Conservation (phyloP, 306 rosid genomes). For the Albizia julibrissin region DNA sequence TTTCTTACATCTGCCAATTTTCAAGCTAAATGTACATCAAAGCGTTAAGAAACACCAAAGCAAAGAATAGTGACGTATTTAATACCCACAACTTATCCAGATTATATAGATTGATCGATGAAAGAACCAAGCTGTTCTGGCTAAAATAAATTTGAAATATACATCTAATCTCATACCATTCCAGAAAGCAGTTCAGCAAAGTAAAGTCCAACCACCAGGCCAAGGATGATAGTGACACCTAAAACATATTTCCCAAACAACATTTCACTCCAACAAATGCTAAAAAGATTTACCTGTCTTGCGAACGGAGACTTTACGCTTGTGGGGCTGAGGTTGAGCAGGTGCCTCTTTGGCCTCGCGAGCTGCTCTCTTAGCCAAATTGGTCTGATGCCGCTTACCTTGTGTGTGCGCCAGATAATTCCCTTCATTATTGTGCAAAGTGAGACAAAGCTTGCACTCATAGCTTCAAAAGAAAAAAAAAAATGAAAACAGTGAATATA, state of each 20-base stretch:
- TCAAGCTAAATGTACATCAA: not conserved
- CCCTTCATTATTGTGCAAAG: constrained; percentile 95
- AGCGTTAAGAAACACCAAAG: not conserved
- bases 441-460: constrained; percentile 91
- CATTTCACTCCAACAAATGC: not conserved
- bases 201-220: not conserved
- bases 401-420: constrained; percentile 97
- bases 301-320: constrained; percentile 77
- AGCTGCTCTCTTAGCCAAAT: constrained; percentile 90
- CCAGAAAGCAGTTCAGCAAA: not conserved
- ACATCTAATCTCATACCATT: not conserved
- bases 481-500: constrained; percentile 1
- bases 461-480: constrained; percentile 50
- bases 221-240: not conserved
- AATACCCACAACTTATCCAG: not conserved
- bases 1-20: not conserved
- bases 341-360: constrained; percentile 98
- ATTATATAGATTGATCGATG: not conserved
- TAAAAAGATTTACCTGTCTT: constrained; percentile 54
- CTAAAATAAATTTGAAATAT: not conserved
- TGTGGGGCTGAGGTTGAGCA: constrained; percentile 96
- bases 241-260: not conserved
- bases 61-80: not conserved
- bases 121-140: not conserved
- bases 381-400: constrained; percentile 95